Conservation (phyloP, 768 basidiomycete genomes). For the Boletus sp. region DNA sequence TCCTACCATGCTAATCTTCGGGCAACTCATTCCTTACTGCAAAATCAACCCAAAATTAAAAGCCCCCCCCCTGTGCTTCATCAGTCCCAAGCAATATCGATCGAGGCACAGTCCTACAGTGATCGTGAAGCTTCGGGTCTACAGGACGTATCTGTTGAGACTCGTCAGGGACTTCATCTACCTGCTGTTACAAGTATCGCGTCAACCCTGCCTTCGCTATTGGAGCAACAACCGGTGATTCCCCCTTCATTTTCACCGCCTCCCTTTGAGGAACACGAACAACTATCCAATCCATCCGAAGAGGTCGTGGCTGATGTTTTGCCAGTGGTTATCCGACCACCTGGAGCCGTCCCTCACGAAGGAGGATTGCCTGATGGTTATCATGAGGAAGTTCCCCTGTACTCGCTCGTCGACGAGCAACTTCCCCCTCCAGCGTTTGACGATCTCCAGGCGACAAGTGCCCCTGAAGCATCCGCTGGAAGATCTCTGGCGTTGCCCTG, state of each 20-base stretch:
- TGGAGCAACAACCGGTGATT: not conserved
- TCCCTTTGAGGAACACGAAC: constrained; percentile 3
- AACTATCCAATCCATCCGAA: not conserved
- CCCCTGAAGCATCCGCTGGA: not conserved
- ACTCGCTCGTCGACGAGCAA: constrained; percentile 25
- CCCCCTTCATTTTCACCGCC: constrained; percentile 1
- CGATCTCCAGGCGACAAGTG: constrained; percentile 6
- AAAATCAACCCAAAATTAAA: not conserved
- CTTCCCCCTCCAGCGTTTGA: constrained; percentile 27
- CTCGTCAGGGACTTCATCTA: not conserved
- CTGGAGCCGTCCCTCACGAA: not conserved
- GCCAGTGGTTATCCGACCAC: not conserved
- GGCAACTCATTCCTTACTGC: not conserved
- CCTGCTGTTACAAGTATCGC: not conserved
- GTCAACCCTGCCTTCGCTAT: not conserved
- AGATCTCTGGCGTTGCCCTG: not conserved
- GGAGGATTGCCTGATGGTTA: not conserved
- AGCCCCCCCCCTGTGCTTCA: not conserved
- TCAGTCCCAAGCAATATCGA: not conserved
- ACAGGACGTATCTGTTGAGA: not conserved
- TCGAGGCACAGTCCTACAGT: not conserved
- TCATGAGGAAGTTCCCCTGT: constrained; percentile 22
- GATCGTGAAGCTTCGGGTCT: not conserved
- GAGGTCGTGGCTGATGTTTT: not conserved
- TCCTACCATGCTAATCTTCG: not conserved